Evolutionary conservation across 1,139 yeast species (phyloP).

Genomic region (Kazachstania sp.): DNA sequence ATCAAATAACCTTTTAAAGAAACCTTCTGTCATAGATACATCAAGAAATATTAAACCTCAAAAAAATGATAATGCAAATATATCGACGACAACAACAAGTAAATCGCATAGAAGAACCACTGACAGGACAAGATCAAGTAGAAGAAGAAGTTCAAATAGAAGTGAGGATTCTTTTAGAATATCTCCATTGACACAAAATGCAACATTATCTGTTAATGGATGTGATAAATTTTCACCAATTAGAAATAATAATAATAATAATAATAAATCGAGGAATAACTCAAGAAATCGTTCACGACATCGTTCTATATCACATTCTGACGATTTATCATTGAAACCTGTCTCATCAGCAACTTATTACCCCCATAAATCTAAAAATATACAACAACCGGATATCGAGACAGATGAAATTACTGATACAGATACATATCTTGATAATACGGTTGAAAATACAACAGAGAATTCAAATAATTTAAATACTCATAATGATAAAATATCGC

Average conservation of each 20-base stretch:
- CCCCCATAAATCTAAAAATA: conserved; percentile 42
- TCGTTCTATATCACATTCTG: conserved; percentile 1
- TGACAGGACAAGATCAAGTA: background rate
- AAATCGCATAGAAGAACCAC: no score
- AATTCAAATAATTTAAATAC: conserved; percentile 1
- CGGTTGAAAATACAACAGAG: conserved; percentile 6
- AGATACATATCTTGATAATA: conserved; percentile 11
- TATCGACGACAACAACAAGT: no score
- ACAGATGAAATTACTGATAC: background rate
- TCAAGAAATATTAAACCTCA: no score
- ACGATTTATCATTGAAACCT: conserved; percentile 36
- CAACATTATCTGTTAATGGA: background rate
- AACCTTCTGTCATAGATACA: background rate
- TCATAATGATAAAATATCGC: conserved; percentile 5
- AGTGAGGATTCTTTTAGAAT: conserved; percentile 1
- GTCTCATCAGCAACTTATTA: conserved; percentile 61
- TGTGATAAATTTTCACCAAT: no score
- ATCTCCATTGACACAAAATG: background rate
- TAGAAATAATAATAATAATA: background rate
- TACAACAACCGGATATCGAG: background rate
- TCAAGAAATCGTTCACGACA: background rate
- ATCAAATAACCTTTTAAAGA: background rate
- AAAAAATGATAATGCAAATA: no score
- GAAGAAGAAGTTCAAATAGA: background rate
- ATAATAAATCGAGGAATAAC: background rate